Evolutionary conservation across 2,329 filamentous ascomycete genomes (phyloP).

Genomic region (Cryoendolithus antarcticus): DNA sequence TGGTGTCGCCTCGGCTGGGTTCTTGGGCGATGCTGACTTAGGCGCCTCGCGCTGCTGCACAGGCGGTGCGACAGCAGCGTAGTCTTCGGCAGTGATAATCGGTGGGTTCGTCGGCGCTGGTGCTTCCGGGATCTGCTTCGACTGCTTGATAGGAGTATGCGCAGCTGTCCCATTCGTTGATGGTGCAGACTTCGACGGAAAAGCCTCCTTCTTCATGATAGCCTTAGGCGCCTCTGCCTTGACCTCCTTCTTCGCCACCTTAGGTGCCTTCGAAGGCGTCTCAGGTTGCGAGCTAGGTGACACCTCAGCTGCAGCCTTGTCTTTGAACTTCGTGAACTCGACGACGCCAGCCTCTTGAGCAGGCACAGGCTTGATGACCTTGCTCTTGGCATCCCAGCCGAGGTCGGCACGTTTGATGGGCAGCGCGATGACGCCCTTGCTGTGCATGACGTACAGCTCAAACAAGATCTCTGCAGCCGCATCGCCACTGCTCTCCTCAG

Average conservation of each 20-base stretch:
- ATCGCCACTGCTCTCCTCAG: constrained; percentile 46
- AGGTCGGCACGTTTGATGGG: constrained; percentile 78
- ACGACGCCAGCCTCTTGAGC: constrained; percentile 64
- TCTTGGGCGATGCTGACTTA: not conserved
- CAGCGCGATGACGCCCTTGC: constrained; percentile 85
- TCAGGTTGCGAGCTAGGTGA: constrained; percentile 9
- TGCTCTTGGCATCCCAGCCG: constrained; percentile 84
- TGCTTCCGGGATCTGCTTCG: constrained; percentile 15
- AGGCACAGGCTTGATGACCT: constrained; percentile 67
- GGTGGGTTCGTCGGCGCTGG: constrained; percentile 17
- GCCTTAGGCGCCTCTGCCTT: constrained; percentile 5
- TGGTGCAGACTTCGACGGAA: not conserved
- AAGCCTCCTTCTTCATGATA: constrained; percentile 5
- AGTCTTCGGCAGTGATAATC: constrained; percentile 26
- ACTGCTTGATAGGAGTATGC: constrained; percentile 1
- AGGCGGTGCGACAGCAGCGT: constrained; percentile 26
- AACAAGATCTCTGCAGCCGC: constrained; percentile 67
- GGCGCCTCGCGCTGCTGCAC: no score
- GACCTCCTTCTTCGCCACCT: constrained; percentile 6
- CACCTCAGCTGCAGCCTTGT: constrained; percentile 12
- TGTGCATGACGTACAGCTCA: constrained; percentile 95
- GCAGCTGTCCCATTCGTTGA: constrained; percentile 7
- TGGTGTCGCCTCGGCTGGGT: not conserved
- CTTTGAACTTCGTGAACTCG: constrained; percentile 54
- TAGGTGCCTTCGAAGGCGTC: constrained; percentile 11